Evolutionary conservation across 345 rosid species (phyloP), one percentile per base, ranked within the genome.

Genomic region (Acer campestre): DNA sequence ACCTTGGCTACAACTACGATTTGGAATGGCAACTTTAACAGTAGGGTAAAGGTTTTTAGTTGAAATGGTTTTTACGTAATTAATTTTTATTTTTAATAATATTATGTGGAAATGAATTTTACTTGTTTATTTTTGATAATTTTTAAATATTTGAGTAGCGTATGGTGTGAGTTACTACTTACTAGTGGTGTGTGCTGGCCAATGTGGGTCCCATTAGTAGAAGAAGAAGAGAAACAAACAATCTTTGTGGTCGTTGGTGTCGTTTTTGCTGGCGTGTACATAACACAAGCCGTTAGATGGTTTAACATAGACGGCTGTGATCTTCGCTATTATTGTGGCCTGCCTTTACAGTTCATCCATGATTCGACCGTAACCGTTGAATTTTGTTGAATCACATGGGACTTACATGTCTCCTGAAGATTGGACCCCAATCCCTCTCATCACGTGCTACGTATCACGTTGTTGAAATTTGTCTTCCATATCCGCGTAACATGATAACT

Each of bases 401-500:
- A 35, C 38, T 6, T 14, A 49, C 55, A 14, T 12, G 55, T 13
- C 17, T 49, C 55, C 46, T 49, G 17, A 14, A 14, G 18, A 49
- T 49, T 6, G 0, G 3, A 3, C 55, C 55, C 55, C 0, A 12
- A 3, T 10, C 12, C 5, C 8, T 7, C 40, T 56, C 65, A 0
- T 71, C 51, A n/a, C 12, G 4, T 14, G 14, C 40, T 53, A 71
- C 75, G 75, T 38, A 53, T 10, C 31, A 38, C 51, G 1, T 6
- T 20, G 13, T 20, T 1, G 17, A 53, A n/a, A 56, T 2, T 49
- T 9, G n/a, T 31, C 25, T 55, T 40, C 27, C 16, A n/a, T 29
- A 18, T 72, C 55, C 75, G 75, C 67, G 75, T 59, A 58, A 58
- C 55, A 58, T 1, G 67, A 38, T 72, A 59, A 59, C 38, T 2